phyloP scores from a whole-genome alignment of 2,329 filamentous ascomycete genomes.

The Alternaria incomplexa region DNA sequence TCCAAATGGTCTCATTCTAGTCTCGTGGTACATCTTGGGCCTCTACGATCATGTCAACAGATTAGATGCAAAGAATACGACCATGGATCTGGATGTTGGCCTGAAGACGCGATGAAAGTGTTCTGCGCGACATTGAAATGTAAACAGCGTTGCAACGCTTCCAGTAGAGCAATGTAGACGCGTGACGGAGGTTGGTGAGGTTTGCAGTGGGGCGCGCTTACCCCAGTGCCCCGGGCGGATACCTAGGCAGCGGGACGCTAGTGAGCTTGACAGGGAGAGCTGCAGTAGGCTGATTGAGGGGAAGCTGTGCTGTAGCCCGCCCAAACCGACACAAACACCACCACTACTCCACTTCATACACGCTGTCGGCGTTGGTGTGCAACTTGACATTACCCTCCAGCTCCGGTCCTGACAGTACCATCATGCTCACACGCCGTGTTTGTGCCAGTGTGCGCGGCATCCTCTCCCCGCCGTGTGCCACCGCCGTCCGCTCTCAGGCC shows the following conservation, averaged over 20 bases:
- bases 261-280: slow-evolving; percentile 19
- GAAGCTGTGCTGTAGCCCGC: slow-evolving; percentile 8
- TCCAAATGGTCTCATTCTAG: neutral
- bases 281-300: slow-evolving; percentile 16
- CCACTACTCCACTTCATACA: neutral
- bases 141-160: neutral
- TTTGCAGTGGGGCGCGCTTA: slow-evolving; percentile 12
- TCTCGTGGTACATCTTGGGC: neutral
- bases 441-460: slow-evolving; percentile 35
- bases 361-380: neutral
- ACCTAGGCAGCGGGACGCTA: slow-evolving; percentile 9
- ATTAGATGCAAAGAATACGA: neutral
- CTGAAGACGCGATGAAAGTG: neutral
- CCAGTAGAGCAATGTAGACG: neutral
- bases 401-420: slow-evolving; percentile 9
- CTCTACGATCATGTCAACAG: neutral
- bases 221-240: slow-evolving; percentile 15
- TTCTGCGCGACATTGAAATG: neutral
- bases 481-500: slow-evolving; percentile 28
- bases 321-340: slow-evolving; percentile 3
- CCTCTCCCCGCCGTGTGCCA: slow-evolving; percentile 21
- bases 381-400: neutral
- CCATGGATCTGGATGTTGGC: neutral
- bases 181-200: neutral
- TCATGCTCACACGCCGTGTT: slow-evolving; percentile 42